Evolutionary conservation across 108 stramenopile species (phyloP), one percentile per base, ranked within the genome.

Genomic region (Aurantiochytrium sp.): DNA sequence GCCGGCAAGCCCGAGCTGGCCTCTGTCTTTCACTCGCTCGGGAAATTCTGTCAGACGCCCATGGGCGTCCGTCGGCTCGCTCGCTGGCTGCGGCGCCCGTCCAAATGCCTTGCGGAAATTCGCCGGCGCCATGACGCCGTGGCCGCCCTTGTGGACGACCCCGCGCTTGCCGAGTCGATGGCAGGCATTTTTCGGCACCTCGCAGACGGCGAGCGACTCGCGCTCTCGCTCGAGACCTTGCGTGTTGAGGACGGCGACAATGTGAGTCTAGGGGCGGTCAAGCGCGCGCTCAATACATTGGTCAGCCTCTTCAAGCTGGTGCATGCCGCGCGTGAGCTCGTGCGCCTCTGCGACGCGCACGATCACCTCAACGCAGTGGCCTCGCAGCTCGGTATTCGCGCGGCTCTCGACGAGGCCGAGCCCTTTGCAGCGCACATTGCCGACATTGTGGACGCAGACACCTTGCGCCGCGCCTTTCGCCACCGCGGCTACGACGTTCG

Each of bases 361-460:
- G 0, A 6, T 12, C 8, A 12, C 24, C 59, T 65, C 24, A 27
- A 8, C 19, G 59, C 59, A 15, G 10, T 4, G 22, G 32, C 59
- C 10, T 15, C 19, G 15, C 10, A 30, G 34, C 1, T 27, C 15
- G 59, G 34, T 27, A 12, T 27, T 34, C 4, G 15, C 2, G 12
- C 6, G 8, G 24, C 34, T 6, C 59, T 65, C 22, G 22, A 65
- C 8, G 32, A 65, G 59, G 4, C 59, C 10, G 15, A 34, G 4
- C 59, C 59, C 27, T 65, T 65, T 34, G 27, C 4, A 24, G 59
- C 8, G 8, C 59, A 65, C 59, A 65, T 65, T 65, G 59, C 59
- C 34, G 19, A 27, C 34, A 91, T 95, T 45, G 96, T 95, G 86
- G 94, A 93, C 54, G 59, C 89, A 85, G 96, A 96, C 87, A 86